A percentile compares a stretch with the other conserved stretches of the same genome.
Evolutionary conservation across 164 flowering plant genomes (phyloP).

Genomic region (Sextonia rubra): DNA sequence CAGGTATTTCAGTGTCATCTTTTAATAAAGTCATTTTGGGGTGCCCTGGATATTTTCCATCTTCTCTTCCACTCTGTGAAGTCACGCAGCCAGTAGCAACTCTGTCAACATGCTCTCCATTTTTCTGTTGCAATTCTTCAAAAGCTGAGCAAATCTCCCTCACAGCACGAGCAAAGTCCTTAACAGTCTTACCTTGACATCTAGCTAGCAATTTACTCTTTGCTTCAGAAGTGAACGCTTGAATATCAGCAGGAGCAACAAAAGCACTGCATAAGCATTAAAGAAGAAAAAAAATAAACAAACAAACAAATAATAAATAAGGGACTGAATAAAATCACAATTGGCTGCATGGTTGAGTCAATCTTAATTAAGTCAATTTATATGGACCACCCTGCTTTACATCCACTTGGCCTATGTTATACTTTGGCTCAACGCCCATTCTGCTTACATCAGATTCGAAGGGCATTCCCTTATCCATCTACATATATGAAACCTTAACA

Average conservation of each 20-base stretch:
- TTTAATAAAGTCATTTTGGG: slow-evolving; percentile 15
- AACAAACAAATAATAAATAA: not conserved
- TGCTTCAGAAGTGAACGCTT: slow-evolving; percentile 66
- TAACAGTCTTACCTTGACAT: slow-evolving; percentile 67
- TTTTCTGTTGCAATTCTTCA: slow-evolving; percentile 52
- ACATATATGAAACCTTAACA: too few species aligned
- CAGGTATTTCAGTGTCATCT: slow-evolving; percentile 23
- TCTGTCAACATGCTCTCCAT: slow-evolving; percentile 32
- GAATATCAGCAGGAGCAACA: slow-evolving; percentile 92
- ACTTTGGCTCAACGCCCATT: too few species aligned
- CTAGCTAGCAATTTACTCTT: slow-evolving; percentile 60
- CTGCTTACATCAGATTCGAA: too few species aligned
- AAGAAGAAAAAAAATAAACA: not conserved
- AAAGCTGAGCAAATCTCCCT: slow-evolving; percentile 78
- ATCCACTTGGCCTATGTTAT: too few species aligned
- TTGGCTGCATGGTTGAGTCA: not conserved
- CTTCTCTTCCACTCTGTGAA: slow-evolving; percentile 24
- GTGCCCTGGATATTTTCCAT: not conserved
- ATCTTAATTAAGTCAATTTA: too few species aligned
- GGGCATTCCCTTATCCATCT: too few species aligned
- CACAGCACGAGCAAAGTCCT: slow-evolving; percentile 76
- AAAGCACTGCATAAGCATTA: slow-evolving; percentile 59
- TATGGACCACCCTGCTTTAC: too few species aligned
- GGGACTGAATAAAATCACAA: not conserved
- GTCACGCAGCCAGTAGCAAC: slow-evolving; percentile 21